phyloP scores from a whole-genome alignment of 2,329 filamentous ascomycete species.

The Decorospora gaudefroyi region DNA sequence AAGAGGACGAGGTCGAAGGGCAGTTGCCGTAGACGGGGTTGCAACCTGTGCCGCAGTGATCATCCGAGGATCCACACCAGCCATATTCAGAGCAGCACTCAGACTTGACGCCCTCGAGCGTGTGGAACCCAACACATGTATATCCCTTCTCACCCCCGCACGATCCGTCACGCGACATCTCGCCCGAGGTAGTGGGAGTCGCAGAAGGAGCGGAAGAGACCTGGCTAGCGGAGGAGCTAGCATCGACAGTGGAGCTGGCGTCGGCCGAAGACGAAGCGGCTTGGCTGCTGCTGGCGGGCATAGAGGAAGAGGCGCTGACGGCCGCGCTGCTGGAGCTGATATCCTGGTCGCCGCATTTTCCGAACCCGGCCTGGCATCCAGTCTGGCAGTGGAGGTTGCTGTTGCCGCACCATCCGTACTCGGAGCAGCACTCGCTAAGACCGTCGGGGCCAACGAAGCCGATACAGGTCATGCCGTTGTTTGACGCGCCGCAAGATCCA shows the following conservation, averaged over 20 bases:
- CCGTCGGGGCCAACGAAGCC: constrained; percentile 31
- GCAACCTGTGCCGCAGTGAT: constrained; percentile 38
- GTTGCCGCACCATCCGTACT: constrained; percentile 48
- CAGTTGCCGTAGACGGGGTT: constrained; percentile 37
- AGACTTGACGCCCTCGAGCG: constrained; percentile 36
- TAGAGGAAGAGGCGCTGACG: constrained; percentile 3
- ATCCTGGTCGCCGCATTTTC: constrained; percentile 15
- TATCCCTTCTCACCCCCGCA: constrained; percentile 32
- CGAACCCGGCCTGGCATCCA: constrained; percentile 28
- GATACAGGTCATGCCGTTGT: constrained; percentile 25
- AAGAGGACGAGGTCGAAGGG: constrained; percentile 9
- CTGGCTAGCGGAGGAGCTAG: constrained; percentile 6
- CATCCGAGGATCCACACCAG: constrained; percentile 44
- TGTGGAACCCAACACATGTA: constrained; percentile 29
- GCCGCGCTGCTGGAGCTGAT: neutral
- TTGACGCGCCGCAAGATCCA: constrained; percentile 27
- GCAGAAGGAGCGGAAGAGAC: constrained; percentile 14
- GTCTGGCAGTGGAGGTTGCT: constrained; percentile 31
- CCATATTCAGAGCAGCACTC: constrained; percentile 53
- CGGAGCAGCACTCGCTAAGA: constrained; percentile 51
- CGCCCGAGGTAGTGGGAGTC: constrained; percentile 16
- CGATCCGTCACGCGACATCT: constrained; percentile 22
- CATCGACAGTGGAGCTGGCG: constrained; percentile 1
- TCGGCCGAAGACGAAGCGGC: neutral
- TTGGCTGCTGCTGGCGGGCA: neutral